These are phyloP conservation scores for Botrytis byssoidea DNA, from an alignment of 2,329 filamentous ascomycete species.

Conservation along the genomic window DNA sequence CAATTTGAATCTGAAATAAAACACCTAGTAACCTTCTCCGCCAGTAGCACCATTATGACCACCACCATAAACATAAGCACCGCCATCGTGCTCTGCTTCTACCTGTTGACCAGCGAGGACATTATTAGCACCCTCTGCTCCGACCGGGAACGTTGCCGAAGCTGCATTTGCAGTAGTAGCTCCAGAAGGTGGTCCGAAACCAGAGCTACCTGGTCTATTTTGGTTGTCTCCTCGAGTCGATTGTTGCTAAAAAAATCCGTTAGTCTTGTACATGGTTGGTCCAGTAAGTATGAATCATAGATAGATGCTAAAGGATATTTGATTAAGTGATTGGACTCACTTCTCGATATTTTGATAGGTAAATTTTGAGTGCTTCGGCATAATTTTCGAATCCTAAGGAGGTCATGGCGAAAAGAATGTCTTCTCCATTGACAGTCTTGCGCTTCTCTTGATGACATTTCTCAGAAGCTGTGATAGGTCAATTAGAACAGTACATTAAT, in stretches of 20 bases:
- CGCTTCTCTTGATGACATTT: conserved; percentile 99
- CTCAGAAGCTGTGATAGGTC: conserved; percentile 71
- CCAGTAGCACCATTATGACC: conserved; percentile 56
- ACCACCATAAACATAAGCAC: conserved; percentile 45
- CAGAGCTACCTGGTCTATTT: conserved; percentile 52
- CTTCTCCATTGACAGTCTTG: conserved; percentile 98
- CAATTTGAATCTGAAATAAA: conserved; percentile 15
- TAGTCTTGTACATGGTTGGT: conserved; percentile 15
- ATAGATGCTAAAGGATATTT: conserved; percentile 14
- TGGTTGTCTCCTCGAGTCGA: conserved; percentile 66
- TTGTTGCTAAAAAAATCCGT: conserved; percentile 45
- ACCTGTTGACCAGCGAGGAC: conserved; percentile 38
- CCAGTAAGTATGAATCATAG: conserved; percentile 19
- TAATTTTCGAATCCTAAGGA: conserved; percentile 99
- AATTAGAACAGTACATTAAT: conserved; percentile 27
- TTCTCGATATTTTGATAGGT: conserved; percentile 95
- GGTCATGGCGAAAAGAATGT: conserved; percentile 98
- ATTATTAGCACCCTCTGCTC: conserved; percentile 38
- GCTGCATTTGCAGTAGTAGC: conserved; percentile 41
- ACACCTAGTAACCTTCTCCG: conserved; percentile 33
- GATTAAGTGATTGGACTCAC: conserved; percentile 55
- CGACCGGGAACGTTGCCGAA: conserved; percentile 35
- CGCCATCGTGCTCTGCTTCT: conserved; percentile 39
- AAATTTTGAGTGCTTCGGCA: conserved; percentile 95
- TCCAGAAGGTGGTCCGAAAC: conserved; percentile 47